Base-by-base conservation (phyloP, 2,329 filamentous ascomycete species). In the Ceratocystis papillata region DNA sequence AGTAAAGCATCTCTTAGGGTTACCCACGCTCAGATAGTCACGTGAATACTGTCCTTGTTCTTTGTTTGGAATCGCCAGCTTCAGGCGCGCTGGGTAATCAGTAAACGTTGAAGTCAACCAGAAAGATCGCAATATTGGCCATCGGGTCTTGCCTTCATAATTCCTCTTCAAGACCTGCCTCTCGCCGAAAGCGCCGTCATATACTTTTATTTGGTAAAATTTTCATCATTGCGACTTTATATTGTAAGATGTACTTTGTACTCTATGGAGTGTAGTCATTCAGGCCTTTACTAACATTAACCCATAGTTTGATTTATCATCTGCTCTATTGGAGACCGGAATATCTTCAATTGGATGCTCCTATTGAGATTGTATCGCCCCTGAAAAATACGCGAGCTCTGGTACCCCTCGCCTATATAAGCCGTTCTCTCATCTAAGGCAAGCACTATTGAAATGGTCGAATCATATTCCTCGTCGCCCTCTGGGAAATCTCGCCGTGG, bases 401-500 rank as follows among this genome's bases (percentile, higher is more conserved):
- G 53, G 28, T 17, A n/a, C 15, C 15, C 10, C 53, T 37, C 3
- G 53, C 17, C 25, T 33, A 8, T 4, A n/a, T 4, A 57, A 17
- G 15, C 17, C 6, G 17, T 17, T 4, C 28, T 30, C 7, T 7
- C 28, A 15, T 7, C 3, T 12, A 59, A n/a, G 33, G 28, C 53
- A 33, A 59, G 30, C 53, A 33, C 12, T 17, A 37, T 30, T 17
- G 1, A 30, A 66, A 65, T 59, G 48, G 37, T 46, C 20, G 59
- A 59, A 30, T 60, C 65, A 44, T 50, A 61, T 55, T 44, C 62
- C 20, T 45, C 50, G 4, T 67, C 65, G 12, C 65, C 65, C 7
- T 61, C 65, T 7, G 41, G 41, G 71, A 83, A 79, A 73, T 76
- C 79, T 65, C 80, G 80, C 69, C 80, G 63, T 15, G 45, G 17